Base-by-base conservation (phyloP, 345 rosid species). In the Rhodomyrtus tomentosa region DNA sequence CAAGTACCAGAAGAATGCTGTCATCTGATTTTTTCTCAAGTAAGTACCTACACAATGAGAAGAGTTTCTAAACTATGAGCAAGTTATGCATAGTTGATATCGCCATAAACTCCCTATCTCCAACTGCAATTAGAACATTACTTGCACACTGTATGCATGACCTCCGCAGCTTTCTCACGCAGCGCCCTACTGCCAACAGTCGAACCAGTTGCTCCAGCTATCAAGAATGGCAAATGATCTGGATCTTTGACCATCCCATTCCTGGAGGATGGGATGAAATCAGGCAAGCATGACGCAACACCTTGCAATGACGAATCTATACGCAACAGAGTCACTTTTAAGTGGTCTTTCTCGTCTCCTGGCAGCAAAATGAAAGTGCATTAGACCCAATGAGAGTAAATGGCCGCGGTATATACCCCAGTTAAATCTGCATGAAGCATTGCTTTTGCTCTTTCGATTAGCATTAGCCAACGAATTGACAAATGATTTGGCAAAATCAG, bases 251-350 rank as follows among this genome's bases (percentile, higher is more conserved):
- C 93, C 90, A 84, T 90, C 86, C 92, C 95, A 88, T 86, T 94
- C 86, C 88, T 92, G 86, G 91, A 85, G 84, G 98, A 90, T 86
- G 99, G 98, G 87, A 89, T 93, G 92, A 97, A 97, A 93, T 97
- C 98, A 91, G 98, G 98, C 90, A 97, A 93, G 93, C 99, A 97
- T 84, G 98, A 97, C 85, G 95, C 91, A 91, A 95, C 98, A 88
- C 99, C 99, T 92, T 93, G 98, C 98, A 97, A 82, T 80, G 98
- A 91, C 29, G 99, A 95, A 90, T 95, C 94, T 88, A 97, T 95
- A 83, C 98, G 99, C 92, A 97, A 83, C 90, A 97, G 98, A 84
- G 99, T 95, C 92, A 95, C 98, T 90, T 97, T 97, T 91, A 97
- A 90, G 94, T 94, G 98, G 86, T 93, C 95, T 91, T 97, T 97